These are phyloP conservation scores for Petunia hybrid DNA, from an alignment of 305 asterid species.

Conservation along the genomic window DNA sequence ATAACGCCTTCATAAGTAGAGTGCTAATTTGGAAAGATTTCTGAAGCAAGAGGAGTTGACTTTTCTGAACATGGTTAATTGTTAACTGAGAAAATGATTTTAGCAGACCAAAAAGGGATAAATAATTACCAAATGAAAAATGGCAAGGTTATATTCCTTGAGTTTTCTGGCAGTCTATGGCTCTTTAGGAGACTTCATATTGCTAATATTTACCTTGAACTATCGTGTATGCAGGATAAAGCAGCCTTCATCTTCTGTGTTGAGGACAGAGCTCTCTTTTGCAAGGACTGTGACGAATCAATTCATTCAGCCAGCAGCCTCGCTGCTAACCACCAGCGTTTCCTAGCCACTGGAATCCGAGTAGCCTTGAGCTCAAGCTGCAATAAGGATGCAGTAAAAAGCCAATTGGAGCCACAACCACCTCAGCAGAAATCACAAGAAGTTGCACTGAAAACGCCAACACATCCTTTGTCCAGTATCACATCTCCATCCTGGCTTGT, in stretches of 20 bases:
- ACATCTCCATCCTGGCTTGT: conserved; percentile 80
- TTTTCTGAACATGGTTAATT: background rate
- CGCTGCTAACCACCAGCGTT: conserved; percentile 91
- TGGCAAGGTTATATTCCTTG: background rate
- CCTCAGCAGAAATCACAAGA: conserved; percentile 60
- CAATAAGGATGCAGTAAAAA: conserved; percentile 44
- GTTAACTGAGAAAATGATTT: background rate
- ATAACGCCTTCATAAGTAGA: background rate
- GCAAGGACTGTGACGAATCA: conserved; percentile 89
- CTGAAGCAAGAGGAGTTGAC: background rate
- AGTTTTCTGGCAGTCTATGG: background rate
- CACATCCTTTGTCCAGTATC: conserved; percentile 52
- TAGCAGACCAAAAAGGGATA: background rate
- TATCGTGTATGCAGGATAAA: conserved; percentile 59
- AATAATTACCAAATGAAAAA: too few relatives aligned
- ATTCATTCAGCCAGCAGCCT: conserved; percentile 80
- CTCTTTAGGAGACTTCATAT: background rate
- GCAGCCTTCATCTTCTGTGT: conserved; percentile 97
- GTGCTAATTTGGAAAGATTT: background rate
- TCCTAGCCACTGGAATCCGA: conserved; percentile 89
- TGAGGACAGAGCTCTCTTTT: conserved; percentile 95
- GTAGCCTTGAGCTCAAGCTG: conserved; percentile 74
- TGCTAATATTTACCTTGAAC: background rate
- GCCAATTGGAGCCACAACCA: conserved; percentile 64
- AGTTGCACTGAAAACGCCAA: conserved; percentile 44